Evolutionary conservation across 257 asterid species (phyloP), one percentile per base, ranked within the genome.

Genomic region (Plectranthus barbatus): DNA sequence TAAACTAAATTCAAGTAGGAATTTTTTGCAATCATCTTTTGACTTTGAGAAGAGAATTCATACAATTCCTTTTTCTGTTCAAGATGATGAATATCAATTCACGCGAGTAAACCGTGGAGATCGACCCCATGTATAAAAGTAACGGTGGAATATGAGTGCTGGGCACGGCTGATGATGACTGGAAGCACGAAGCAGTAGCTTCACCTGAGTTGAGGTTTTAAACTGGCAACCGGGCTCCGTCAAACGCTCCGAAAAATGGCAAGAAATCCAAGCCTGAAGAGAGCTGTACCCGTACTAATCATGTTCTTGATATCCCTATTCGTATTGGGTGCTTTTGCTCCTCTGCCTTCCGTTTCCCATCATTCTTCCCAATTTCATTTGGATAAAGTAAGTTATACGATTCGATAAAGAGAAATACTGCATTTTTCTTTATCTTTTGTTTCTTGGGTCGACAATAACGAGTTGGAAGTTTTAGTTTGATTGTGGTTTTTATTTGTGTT

Each of bases 341-440:
- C 86, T 6, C 81, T 83, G 68, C 91, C 89, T 26, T 74, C 91
- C n/a, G 62, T 68, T 64, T 69, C 84, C 33, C 66, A 62, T 55
- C 63, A 24, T 31, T 49, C 77, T 54, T 55, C 83, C 64, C 78
- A 34, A 41, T 64, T 73, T 50, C 69, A 68, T 52, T 62, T 65
- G 23, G 59, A 55, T 60, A 79, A 56, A 52, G 84, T 81, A 63
- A 68, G 73, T 58, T 51, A 4, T 20, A 2, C 9, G 44, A 45
- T 55, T 42, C 6, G 13, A 48, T 17, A 4, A 24, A 24, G 8
- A 23, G 40, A 69, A 48, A 7, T 6, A 5, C 26, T 45, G 6
- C 10, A 12, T 51, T 54, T 49, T 50, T 33, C 20, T 5, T 55
- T 59, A n/a, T 50, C 8, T 52, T 19, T 36, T 64, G 11, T 48